Percentiles rank a stretch among this genome's conserved stretches.
Evolutionary conservation across 306 rosid genomes (phyloP).

Genomic region (Casuarina glauca): DNA sequence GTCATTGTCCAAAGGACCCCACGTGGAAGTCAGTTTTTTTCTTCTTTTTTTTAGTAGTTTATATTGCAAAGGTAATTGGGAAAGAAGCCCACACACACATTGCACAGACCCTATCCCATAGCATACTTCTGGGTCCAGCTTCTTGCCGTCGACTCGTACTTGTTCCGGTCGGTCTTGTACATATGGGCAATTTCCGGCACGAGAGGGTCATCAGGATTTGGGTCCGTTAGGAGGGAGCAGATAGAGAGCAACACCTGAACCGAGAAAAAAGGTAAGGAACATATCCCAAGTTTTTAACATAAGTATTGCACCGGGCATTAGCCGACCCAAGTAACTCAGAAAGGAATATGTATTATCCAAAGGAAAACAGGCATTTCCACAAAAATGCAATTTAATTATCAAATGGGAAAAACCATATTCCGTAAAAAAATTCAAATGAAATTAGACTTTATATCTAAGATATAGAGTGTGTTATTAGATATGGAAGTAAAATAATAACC

Average conservation of each 20-base stretch:
- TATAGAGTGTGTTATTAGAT: neutral
- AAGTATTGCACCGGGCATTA: neutral
- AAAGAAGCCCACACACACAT: conserved; percentile 31
- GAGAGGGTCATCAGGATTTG: conserved; percentile 72
- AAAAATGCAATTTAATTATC: neutral
- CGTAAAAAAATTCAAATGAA: neutral
- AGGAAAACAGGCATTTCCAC: neutral
- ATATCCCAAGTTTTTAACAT: neutral
- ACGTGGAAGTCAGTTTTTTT: neutral
- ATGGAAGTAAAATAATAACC: conserved; percentile 36
- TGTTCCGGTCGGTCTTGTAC: conserved; percentile 73
- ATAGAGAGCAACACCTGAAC: conserved; percentile 64
- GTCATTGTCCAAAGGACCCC: neutral
- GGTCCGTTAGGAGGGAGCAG: conserved; percentile 72
- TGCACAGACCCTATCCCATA: conserved; percentile 51
- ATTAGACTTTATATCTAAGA: neutral
- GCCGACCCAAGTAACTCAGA: neutral
- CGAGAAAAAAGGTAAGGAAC: neutral
- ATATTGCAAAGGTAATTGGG: conserved; percentile 22
- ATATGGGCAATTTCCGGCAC: conserved; percentile 82
- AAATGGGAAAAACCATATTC: neutral
- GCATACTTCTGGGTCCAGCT: conserved; percentile 88
- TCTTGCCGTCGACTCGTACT: conserved; percentile 76
- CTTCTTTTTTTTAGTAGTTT: neutral
- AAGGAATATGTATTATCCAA: neutral